Evolutionary conservation across 306 rosid species (phyloP).

Genomic region (Lupinus albus): DNA sequence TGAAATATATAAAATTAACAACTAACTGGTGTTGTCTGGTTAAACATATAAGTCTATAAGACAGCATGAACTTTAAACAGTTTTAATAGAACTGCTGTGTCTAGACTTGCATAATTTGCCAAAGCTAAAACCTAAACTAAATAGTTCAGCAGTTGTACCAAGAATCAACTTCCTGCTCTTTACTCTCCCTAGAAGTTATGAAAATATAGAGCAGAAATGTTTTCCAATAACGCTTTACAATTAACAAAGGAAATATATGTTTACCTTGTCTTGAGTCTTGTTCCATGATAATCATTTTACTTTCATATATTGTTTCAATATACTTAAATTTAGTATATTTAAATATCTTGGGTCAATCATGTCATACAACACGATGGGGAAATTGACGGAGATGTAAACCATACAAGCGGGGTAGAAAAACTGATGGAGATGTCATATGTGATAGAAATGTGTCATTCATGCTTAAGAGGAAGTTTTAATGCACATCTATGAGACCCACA

Average conservation of each 20-base stretch:
- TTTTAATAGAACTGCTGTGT: constrained; percentile 9
- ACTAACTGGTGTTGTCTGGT: not conserved
- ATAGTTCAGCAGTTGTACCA: not conserved
- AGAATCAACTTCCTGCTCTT: not conserved
- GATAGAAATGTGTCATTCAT: too few species aligned
- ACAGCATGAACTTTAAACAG: not conserved
- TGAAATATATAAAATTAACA: not conserved
- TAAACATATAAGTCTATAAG: constrained; percentile 29
- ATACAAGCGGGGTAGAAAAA: too few species aligned
- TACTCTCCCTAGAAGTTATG: constrained; percentile 10
- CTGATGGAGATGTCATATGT: too few species aligned
- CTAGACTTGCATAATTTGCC: not conserved
- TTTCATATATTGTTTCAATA: too few species aligned
- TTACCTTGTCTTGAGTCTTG: constrained; percentile 1
- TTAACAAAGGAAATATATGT: constrained; percentile 3
- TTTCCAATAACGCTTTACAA: not conserved
- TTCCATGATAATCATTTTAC: not conserved
- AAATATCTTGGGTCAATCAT: too few species aligned
- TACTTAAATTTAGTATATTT: too few species aligned
- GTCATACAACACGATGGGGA: too few species aligned
- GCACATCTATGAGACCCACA: too few species aligned
- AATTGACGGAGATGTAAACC: too few species aligned
- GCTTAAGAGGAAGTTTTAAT: too few species aligned
- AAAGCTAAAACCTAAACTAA: constrained; percentile 2
- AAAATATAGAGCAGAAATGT: constrained; percentile 19